Percentiles rank a stretch among this genome's conserved stretches.
These are phyloP conservation scores for Buddleja alternifolia DNA, from an alignment of 257 asterid genomes.

Conservation along the genomic window DNA sequence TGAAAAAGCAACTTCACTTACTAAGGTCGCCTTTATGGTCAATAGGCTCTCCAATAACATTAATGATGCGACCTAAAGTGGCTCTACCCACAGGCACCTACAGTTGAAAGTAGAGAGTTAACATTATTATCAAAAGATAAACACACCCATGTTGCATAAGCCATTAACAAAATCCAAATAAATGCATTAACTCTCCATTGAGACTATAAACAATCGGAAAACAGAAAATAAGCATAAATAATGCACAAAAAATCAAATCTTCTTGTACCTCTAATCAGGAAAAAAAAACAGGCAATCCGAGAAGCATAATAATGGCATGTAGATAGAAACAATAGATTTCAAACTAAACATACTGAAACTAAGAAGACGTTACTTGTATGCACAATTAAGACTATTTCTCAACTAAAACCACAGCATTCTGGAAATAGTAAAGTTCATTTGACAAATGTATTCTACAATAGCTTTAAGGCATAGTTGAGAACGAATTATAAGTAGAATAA, in stretches of 20 bases:
- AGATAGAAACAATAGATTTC: neutral
- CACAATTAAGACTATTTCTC: neutral
- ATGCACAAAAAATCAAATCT: neutral
- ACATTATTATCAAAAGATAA: neutral
- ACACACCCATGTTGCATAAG: neutral
- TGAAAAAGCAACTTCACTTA: slow-evolving; percentile 41
- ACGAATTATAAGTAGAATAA: neutral
- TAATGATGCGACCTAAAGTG: slow-evolving; percentile 91
- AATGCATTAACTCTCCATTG: neutral
- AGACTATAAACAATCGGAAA: neutral
- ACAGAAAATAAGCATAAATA: neutral
- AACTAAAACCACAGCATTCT: neutral
- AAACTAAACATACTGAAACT: neutral
- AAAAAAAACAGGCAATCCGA: neutral
- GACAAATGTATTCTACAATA: too few species aligned
- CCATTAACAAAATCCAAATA: neutral
- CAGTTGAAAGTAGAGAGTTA: neutral
- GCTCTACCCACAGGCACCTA: slow-evolving; percentile 98
- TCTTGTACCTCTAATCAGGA: neutral
- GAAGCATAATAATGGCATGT: too few species aligned
- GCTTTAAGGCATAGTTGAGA: neutral
- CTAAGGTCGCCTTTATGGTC: slow-evolving; percentile 80
- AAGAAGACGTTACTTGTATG: neutral
- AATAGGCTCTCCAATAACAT: slow-evolving; percentile 94
- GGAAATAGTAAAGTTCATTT: slow-evolving; percentile 1